Base-by-base conservation (phyloP, 225 moss, liverwort and hornwort genomes). In the Bryum argenteum region DNA sequence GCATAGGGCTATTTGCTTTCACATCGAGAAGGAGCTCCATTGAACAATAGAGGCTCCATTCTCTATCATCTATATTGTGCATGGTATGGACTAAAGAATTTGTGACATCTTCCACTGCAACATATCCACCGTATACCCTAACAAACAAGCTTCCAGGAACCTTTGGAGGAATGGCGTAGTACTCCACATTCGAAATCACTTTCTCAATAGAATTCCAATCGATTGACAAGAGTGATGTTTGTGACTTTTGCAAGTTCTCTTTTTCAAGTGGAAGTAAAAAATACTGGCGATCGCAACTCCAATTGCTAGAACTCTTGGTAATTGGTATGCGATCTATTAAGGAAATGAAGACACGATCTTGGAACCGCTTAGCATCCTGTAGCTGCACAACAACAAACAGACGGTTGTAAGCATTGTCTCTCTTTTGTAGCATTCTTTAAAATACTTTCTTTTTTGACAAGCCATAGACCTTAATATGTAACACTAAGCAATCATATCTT, bases 41-140 rank as follows among this genome's bases (percentile, higher is more conserved):
- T 24, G 81, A 76, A 77, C 80, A 83, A 58, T 98, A 98, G 58
- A 79, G 40, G n/a, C n/a, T n/a, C 71, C 68, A 72, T 67, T 75
- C 58, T 26, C 58, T 67, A 50, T 0, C 6, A 10, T 2, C 2
- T 17, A 11, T 5, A 15, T 87, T 89, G 75, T 98, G 78, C 68
- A 78, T 63, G 11, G 94, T 89, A 72, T 87, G 89, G 17, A 98
- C 94, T 56, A 94, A 69, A 58, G 94, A 89, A 78, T 87, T 86
- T 11, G 82, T 61, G 15, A 90, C 76, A 52, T 73, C 63, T 51
- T 82, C 65, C 8, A 84, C 71, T 13, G 75, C 63, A 54, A 87
- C 75, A 58, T 64, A 77, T 71, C 92, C 94, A 83, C 91, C 82
- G 48, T 12, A 73, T 77, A 91, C 59, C 63, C 71, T 82, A 65